Conservation (phyloP, 2,329 filamentous ascomycete genomes). For the Orbilia quercus region DNA sequence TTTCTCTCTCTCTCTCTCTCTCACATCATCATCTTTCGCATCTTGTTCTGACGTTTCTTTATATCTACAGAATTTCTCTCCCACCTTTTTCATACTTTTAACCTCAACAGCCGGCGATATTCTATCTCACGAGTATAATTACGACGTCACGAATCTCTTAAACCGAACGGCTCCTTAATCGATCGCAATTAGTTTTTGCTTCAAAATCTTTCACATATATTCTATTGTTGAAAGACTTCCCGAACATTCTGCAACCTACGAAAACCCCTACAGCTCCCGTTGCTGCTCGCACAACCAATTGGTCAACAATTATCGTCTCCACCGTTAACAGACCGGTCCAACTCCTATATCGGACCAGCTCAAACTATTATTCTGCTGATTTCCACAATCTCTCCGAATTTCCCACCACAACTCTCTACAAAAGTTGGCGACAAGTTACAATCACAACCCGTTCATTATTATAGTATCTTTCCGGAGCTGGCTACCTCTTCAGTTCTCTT, state of each 20-base stretch:
- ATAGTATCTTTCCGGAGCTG: slow-evolving; percentile 35
- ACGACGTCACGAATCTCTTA: slow-evolving; percentile 56
- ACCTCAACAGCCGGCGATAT: slow-evolving; percentile 12
- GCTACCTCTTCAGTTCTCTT: slow-evolving; percentile 36
- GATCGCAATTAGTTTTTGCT: slow-evolving; percentile 7
- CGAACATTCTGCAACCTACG: not conserved
- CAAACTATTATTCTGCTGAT: not conserved
- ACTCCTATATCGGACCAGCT: slow-evolving; percentile 3
- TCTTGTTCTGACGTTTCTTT: slow-evolving; percentile 1
- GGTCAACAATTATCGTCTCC: not conserved
- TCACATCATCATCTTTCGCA: slow-evolving; percentile 15
- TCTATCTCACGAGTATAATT: slow-evolving; percentile 27
- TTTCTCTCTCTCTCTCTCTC: slow-evolving; percentile 12
- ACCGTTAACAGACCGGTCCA: not conserved
- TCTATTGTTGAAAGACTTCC: not conserved
- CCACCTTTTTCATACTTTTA: slow-evolving; percentile 8
- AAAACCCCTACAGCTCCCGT: not conserved
- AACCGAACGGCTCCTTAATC: slow-evolving; percentile 22
- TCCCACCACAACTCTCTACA: not conserved
- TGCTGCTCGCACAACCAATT: slow-evolving; percentile 5
- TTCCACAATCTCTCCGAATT: not conserved
- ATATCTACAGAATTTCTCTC: slow-evolving; percentile 21
- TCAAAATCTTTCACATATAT: not conserved
- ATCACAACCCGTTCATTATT: not conserved
- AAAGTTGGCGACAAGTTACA: not conserved